Conservation (phyloP, 2,329 filamentous ascomycete genomes). For the Trematosphaeria pertusa region DNA sequence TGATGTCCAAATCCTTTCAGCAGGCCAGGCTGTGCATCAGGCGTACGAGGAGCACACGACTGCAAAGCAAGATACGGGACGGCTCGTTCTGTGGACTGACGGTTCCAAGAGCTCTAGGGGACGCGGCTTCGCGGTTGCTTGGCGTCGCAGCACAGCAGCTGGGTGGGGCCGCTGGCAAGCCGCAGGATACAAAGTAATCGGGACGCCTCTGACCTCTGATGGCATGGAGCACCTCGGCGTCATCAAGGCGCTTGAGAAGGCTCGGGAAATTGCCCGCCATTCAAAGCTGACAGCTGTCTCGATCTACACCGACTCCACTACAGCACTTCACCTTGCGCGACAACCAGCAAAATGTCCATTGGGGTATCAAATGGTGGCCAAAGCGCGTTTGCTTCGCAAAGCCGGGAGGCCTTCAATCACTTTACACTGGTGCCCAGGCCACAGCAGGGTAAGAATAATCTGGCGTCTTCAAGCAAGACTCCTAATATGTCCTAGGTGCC, state of each 20-base stretch:
- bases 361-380: conserved; percentile 2
- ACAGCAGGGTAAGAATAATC: conserved; percentile 12
- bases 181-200: conserved; percentile 10
- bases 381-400: conserved; percentile 1
- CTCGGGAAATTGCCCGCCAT: conserved; percentile 3
- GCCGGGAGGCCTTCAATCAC: conserved; percentile 1
- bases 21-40: conserved; percentile 1
- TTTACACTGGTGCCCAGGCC: conserved; percentile 19
- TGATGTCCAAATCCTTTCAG: neutral
- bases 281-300: conserved; percentile 4
- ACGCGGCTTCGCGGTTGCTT: conserved; percentile 11
- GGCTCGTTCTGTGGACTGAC: conserved; percentile 19
- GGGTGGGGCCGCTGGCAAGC: conserved; percentile 14
- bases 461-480: neutral
- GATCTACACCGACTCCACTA: conserved; percentile 15
- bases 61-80: neutral
- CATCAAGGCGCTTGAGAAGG: conserved; percentile 16
- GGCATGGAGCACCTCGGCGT: conserved; percentile 12
- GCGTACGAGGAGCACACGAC: conserved; percentile 17
- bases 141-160: conserved; percentile 6
- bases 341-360: neutral
- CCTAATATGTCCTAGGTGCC: conserved; percentile 12
- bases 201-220: neutral
- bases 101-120: neutral
- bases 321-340: neutral